A percentile compares a stretch with the other conserved stretches of the same genome.
phyloP scores from a whole-genome alignment of 2,329 filamentous ascomycete genomes.

The Proliferodiscus dingleyae region DNA sequence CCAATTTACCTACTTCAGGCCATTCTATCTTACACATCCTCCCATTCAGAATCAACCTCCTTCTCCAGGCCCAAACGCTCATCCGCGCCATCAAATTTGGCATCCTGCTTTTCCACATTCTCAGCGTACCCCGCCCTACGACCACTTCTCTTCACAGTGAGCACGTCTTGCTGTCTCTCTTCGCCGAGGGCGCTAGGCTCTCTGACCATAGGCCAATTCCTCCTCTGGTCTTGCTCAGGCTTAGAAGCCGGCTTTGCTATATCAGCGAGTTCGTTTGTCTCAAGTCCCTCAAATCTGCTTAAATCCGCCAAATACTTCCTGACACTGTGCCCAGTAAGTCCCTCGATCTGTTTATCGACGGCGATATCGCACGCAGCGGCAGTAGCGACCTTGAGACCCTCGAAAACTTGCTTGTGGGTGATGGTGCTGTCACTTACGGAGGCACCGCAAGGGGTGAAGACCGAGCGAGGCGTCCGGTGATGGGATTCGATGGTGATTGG shows the following conservation, averaged over 20 bases:
- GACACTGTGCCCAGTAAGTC: slow-evolving; percentile 48
- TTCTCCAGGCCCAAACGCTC: no score
- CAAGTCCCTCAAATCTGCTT: slow-evolving; percentile 44
- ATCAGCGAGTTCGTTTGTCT: slow-evolving; percentile 20
- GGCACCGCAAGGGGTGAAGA: neutral
- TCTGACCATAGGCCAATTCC: slow-evolving; percentile 16
- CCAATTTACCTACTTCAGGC: no score
- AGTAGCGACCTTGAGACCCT: slow-evolving; percentile 50
- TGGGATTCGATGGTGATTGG: neutral
- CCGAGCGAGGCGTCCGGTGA: neutral
- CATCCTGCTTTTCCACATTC: no score
- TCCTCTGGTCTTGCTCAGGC: slow-evolving; percentile 16
- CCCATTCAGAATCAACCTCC: no score
- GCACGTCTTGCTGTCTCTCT: neutral
- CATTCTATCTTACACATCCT: no score
- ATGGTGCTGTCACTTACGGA: slow-evolving; percentile 25
- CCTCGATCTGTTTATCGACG: slow-evolving; percentile 47
- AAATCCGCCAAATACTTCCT: slow-evolving; percentile 52
- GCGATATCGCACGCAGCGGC: slow-evolving; percentile 52
- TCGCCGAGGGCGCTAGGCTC: slow-evolving; percentile 9
- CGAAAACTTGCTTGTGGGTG: slow-evolving; percentile 47
- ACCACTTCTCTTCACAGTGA: no score
- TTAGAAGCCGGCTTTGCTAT: slow-evolving; percentile 23
- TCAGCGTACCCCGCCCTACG: no score
- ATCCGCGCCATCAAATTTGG: no score